Base-by-base conservation (phyloP, 2,329 filamentous ascomycete species). In the Cladophialophora bantiana region DNA sequence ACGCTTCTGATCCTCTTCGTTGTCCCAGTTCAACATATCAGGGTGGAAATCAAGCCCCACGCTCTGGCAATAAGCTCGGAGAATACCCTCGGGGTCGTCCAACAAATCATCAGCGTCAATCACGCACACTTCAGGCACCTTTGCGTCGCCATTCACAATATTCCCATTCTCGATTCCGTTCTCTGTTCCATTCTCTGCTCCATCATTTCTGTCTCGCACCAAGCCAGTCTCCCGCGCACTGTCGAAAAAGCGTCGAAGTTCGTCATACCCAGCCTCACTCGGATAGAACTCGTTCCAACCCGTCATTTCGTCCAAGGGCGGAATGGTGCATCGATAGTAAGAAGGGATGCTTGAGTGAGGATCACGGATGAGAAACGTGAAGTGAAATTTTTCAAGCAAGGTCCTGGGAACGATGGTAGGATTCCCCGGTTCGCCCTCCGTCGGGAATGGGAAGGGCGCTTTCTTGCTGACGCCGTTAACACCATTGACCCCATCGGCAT, bases 281-380 rank as follows among this genome's bases (percentile, higher is more conserved):
- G 93, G 90, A 82, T 94, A 89, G 83, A 97, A 97, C 75, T 93
- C 83, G 78, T 90, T 84, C 82, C 96, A 98, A 7, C 93, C 92
- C 0, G 94, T 98, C 68, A 92, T 81, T 55, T 90, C 83, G 75
- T 91, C 88, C 64, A 97, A 85, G 0, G 95, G 95, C 13, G 95
- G 94, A 62, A 97, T 86, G 58, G 92, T 96, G 85, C 94, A 98
- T 73, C 94, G 90, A 84, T 90, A 97, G 83, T 94, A 98, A 55
- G 92, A 96, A 7, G 95, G 95, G 71, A 98, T 94, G 74, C 92
- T 91, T 76, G 88, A 89, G 74, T 92, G 89, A n/a, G 95, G 95
- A 78, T 98, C 93, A 65, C 95, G 94, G 83, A 99, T 98, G 70
- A 98, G 86, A 81, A 99, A 98, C 26, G 94, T 92, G 82, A 94